Evolutionary conservation across 768 basidiomycete species (phyloP).

Genomic region (Boletus eberwhitei): DNA sequence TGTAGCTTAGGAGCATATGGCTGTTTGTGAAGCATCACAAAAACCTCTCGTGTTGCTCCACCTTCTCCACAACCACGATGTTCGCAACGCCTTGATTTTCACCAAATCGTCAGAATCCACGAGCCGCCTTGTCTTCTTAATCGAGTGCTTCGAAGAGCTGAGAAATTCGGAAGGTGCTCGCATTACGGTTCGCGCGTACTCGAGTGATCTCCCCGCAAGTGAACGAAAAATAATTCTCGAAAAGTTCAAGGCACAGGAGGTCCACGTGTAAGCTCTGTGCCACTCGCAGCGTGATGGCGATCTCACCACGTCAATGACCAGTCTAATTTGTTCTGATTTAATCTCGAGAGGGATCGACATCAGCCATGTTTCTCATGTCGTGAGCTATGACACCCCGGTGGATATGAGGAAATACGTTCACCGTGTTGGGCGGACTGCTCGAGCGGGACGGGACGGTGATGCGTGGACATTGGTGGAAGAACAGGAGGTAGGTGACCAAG

Average conservation of each 20-base stretch:
- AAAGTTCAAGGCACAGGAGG: conserved; percentile 74
- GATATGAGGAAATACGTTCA: conserved; percentile 99
- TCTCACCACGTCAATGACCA: conserved; percentile 31
- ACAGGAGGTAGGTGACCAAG: conserved; percentile 60
- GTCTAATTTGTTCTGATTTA: conserved; percentile 94
- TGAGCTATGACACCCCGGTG: conserved; percentile 94
- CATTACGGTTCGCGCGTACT: conserved; percentile 68
- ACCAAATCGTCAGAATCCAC: conserved; percentile 97
- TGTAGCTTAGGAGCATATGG: conserved; percentile 71
- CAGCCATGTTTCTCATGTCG: conserved; percentile 85
- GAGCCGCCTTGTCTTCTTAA: conserved; percentile 71
- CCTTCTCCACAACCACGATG: conserved; percentile 60
- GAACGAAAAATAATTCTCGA: conserved; percentile 79
- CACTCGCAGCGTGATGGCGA: not conserved
- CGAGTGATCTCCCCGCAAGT: conserved; percentile 71
- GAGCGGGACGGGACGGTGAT: conserved; percentile 83
- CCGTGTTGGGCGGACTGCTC: conserved; percentile 92
- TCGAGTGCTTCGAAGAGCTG: conserved; percentile 75
- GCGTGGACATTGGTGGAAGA: conserved; percentile 97
- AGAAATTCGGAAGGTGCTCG: conserved; percentile 19
- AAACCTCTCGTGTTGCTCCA: conserved; percentile 92
- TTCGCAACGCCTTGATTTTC: conserved; percentile 82
- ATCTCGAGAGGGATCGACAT: conserved; percentile 96
- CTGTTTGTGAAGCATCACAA: conserved; percentile 69
- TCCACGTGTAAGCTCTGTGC: conserved; percentile 65